phyloP scores from a whole-genome alignment of 2,329 filamentous ascomycete species.

The Colletotrichum sojae region DNA sequence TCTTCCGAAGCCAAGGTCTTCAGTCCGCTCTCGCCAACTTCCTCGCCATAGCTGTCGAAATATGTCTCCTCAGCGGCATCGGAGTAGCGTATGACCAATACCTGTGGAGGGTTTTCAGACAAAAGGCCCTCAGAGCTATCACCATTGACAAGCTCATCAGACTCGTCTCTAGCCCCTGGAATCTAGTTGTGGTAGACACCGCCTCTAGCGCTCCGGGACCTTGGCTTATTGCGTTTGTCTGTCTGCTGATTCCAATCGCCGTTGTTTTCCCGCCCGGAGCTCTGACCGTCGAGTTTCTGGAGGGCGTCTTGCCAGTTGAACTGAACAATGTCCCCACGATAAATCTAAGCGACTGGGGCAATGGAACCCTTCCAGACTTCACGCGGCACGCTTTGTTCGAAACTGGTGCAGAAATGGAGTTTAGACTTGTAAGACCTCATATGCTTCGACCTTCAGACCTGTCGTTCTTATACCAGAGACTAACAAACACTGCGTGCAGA shows the following conservation, averaged over 20 bases:
- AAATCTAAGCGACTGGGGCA: conserved; percentile 23
- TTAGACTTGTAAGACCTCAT: neutral
- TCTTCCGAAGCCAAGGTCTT: conserved; percentile 6
- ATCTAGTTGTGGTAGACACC: neutral
- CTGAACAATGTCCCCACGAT: conserved; percentile 9
- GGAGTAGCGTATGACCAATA: conserved; percentile 24
- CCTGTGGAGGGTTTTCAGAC: conserved; percentile 14
- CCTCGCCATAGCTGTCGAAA: conserved; percentile 84
- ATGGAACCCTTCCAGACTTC: neutral
- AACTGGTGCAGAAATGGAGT: neutral
- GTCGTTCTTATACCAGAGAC: too few relatives aligned
- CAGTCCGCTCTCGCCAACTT: conserved; percentile 84
- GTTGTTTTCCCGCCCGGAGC: conserved; percentile 25
- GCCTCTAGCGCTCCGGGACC: neutral
- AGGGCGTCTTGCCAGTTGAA: neutral
- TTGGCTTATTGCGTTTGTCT: conserved; percentile 7
- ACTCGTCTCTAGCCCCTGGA: conserved; percentile 14
- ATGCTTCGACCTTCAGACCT: too few relatives aligned
- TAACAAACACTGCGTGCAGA: neutral
- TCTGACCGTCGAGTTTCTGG: conserved; percentile 16
- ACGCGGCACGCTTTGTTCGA: neutral
- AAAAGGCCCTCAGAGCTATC: neutral
- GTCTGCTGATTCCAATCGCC: conserved; percentile 14
- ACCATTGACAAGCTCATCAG: conserved; percentile 22
- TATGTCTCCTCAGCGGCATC: conserved; percentile 65